Conservation (phyloP, 2,329 filamentous ascomycete genomes). For the Ophiostoma angusticollis region DNA sequence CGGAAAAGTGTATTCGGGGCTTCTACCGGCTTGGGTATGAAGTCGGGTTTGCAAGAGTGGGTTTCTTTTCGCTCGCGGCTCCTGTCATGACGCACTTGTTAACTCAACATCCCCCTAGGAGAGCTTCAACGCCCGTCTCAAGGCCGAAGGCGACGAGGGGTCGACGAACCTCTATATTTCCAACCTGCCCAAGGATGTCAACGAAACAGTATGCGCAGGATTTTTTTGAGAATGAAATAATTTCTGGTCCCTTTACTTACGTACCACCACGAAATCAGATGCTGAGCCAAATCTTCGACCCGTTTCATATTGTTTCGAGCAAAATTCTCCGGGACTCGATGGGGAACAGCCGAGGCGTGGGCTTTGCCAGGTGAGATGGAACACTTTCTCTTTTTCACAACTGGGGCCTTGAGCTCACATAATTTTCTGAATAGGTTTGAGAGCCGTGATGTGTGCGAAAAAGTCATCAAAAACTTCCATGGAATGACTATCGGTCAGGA, state of each 20-base stretch:
- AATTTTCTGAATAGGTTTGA: conserved; percentile 57
- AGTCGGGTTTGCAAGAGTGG: conserved; percentile 86
- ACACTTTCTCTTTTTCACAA: not conserved
- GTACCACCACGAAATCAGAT: conserved; percentile 39
- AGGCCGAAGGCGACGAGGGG: conserved; percentile 77
- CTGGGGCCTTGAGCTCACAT: too few relatives aligned
- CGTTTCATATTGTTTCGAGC: conserved; percentile 77
- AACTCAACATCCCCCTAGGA: conserved; percentile 45
- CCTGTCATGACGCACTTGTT: not conserved
- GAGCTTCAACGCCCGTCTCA: conserved; percentile 95
- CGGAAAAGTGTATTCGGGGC: conserved; percentile 89
- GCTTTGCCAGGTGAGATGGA: conserved; percentile 71
- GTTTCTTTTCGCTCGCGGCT: conserved; percentile 17
- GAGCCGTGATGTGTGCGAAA: conserved; percentile 74
- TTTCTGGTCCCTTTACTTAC: too few relatives aligned
- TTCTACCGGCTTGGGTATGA: conserved; percentile 94
- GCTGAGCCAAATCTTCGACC: conserved; percentile 64
- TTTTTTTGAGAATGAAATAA: conserved; percentile 3
- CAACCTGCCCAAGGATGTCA: conserved; percentile 84
- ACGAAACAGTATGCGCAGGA: conserved; percentile 58
- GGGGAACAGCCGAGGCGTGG: conserved; percentile 90
- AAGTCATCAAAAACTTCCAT: conserved; percentile 78
- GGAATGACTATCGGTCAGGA: conserved; percentile 66
- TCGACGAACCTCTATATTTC: conserved; percentile 98
- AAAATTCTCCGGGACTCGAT: conserved; percentile 87